Evolutionary conservation across 768 basidiomycete species (phyloP).

Genomic region (Cystobasidium tubakii): DNA sequence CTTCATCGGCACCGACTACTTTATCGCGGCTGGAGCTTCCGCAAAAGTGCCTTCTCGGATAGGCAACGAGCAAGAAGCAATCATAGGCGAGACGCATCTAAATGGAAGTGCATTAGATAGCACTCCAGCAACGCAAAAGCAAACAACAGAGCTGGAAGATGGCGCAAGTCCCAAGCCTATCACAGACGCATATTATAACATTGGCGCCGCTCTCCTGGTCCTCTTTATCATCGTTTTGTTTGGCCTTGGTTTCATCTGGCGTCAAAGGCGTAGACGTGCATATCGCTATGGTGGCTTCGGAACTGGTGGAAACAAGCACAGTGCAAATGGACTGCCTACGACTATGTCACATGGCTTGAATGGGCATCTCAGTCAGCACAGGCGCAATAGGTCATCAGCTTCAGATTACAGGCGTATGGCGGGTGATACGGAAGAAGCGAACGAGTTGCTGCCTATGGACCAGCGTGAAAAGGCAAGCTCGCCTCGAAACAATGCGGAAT

Average conservation of each 20-base stretch:
- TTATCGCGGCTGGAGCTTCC: constrained; percentile 69
- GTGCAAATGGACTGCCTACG: not conserved
- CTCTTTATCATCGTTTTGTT: constrained; percentile 64
- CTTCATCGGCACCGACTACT: constrained; percentile 88
- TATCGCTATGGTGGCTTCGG: constrained; percentile 1
- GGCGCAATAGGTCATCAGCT: constrained; percentile 40
- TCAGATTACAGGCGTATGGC: constrained; percentile 52
- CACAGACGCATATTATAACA: constrained; percentile 79
- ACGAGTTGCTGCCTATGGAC: constrained; percentile 39
- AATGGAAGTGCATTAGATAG: constrained; percentile 44
- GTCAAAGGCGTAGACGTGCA: constrained; percentile 56
- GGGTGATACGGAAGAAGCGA: constrained; percentile 49
- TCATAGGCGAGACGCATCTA: constrained; percentile 42
- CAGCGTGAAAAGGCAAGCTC: not conserved
- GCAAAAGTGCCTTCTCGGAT: constrained; percentile 74
- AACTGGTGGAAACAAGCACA: not conserved
- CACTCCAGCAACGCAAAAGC: not conserved
- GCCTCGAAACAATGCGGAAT: not conserved
- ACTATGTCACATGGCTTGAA: not conserved
- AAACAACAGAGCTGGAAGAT: not conserved
- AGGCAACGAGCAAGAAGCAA: constrained; percentile 61
- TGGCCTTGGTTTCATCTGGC: constrained; percentile 72
- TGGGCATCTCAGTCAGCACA: not conserved
- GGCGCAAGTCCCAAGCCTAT: not conserved
- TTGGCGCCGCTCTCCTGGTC: constrained; percentile 78